Base-by-base conservation (phyloP, 2,329 filamentous ascomycete species). In the Zelopaecilomyces penicillatus region DNA sequence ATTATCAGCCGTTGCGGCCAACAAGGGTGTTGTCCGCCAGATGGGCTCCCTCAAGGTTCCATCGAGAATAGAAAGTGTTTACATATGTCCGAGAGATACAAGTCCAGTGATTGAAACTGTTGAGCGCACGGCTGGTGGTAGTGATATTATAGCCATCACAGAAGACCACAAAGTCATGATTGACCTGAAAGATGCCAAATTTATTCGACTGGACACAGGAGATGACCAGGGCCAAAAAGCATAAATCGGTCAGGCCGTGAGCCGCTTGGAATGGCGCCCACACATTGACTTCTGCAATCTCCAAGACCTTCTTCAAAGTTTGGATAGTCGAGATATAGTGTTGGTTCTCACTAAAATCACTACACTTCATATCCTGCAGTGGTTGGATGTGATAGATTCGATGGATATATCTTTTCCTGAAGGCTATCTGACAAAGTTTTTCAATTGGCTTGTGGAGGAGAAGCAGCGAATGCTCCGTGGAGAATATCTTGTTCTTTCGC, bases 1-100 rank as follows among this genome's bases (percentile, higher is more conserved):
- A 35, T 52, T 62, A 7, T 50, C 54, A 27, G 55, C 59, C 38
- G 49, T 59, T 10, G 52, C 58, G n/a, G 39, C 42, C 26, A 44
- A 38, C 5, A 41, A 46, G n/a, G 56, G 56, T 3, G 45, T 58
- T 4, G 49, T 47, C 12, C 52, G 56, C 10, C 51, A 54, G n/a
- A 48, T 57, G 37, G 44, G 48, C 19, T 47, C 47, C 28, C 40
- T 46, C 10, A 37, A 31, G 6, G 29, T 48, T 4, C 46, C 46
- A 6, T 36, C 32, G 2, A 30, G 34, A 5, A 41, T 48, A 11
- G 35, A 40, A 12, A 19, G 41, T 6, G 26, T 31, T 3, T 12
- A 42, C 4, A 27, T 45, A n/a, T 8, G 27, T 2, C 30, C 41
- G 5, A 31, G 39, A n/a, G 30, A 27, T 5, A 12, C 12, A 3